A percentile compares a stretch with the other conserved stretches of the same genome.
Evolutionary conservation across 2,329 filamentous ascomycete genomes (phyloP).

Genomic region (Verticillium dahliae): DNA sequence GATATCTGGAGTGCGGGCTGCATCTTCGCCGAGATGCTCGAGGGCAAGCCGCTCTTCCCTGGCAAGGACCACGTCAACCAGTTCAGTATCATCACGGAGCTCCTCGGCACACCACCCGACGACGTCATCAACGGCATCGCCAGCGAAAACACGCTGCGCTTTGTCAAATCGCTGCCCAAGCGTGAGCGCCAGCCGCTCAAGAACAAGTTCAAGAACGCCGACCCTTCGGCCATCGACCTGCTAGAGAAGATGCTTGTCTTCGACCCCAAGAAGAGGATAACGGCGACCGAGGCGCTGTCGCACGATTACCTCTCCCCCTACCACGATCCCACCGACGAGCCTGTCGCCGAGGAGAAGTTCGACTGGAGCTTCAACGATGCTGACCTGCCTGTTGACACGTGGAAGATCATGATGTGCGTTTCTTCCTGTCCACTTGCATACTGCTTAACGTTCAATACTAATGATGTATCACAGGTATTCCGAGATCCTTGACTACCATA

Average conservation of each 20-base stretch:
- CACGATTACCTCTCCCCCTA: conserved; percentile 95
- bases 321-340: conserved; percentile 95
- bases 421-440: background rate
- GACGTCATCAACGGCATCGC: conserved; percentile 99
- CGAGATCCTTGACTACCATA: conserved; percentile 97
- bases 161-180: conserved; percentile 95
- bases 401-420: conserved; percentile 99
- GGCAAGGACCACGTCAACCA: conserved; percentile 99
- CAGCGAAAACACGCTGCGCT: conserved; percentile 91
- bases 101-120: conserved; percentile 91
- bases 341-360: conserved; percentile 92
- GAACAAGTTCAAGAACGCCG: conserved; percentile 93
- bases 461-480: conserved; percentile 66
- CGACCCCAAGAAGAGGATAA: conserved; percentile 92
- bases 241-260: conserved; percentile 97
- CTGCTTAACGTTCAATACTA: background rate
- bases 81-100: conserved; percentile 98
- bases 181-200: conserved; percentile 80
- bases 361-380: conserved; percentile 99
- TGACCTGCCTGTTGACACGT: conserved; percentile 95
- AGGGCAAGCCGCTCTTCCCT: conserved; percentile 95
- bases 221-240: conserved; percentile 78
- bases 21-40: conserved; percentile 98
- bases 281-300: conserved; percentile 75
- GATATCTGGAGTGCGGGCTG: conserved; percentile 99